These are phyloP conservation scores for Aspergillus nanangensis DNA, from an alignment of 495 filamentous ascomycete species.

Conservation along the genomic window DNA sequence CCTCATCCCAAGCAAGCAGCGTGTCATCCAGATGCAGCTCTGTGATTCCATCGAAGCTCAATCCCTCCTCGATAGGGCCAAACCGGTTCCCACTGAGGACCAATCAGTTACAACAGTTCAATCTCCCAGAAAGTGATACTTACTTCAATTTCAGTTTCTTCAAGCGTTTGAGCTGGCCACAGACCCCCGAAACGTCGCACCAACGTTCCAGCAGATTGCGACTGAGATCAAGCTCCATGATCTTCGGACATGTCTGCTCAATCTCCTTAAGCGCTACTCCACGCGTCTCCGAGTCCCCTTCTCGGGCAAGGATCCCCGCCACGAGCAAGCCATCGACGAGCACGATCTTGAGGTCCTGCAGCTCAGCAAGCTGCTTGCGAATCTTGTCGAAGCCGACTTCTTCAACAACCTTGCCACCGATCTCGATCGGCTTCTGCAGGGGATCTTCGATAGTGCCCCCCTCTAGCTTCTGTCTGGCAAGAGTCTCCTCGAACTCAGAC, in stretches of 20 bases:
- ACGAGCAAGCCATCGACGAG: slow-evolving; percentile 74
- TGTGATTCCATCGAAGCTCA: slow-evolving; percentile 52
- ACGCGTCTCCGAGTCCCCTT: slow-evolving; percentile 25
- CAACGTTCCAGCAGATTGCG: slow-evolving; percentile 73
- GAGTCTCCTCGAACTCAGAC: slow-evolving; percentile 39
- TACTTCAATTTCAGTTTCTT: slow-evolving; percentile 68
- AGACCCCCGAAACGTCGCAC: slow-evolving; percentile 63
- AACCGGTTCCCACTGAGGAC: slow-evolving; percentile 79
- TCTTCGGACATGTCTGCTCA: slow-evolving; percentile 47
- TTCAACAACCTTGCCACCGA: slow-evolving; percentile 85
- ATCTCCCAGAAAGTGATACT: slow-evolving; percentile 13
- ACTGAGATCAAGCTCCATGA: slow-evolving; percentile 81
- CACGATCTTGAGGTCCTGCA: slow-evolving; percentile 74
- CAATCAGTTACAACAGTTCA: not conserved
- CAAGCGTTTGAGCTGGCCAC: slow-evolving; percentile 57
- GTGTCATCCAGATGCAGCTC: slow-evolving; percentile 71
- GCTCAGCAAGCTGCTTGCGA: slow-evolving; percentile 66
- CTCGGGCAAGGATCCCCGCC: slow-evolving; percentile 32
- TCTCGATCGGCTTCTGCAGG: slow-evolving; percentile 50
- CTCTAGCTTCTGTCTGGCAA: slow-evolving; percentile 13
- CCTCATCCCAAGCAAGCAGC: slow-evolving; percentile 67
- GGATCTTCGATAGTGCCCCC: slow-evolving; percentile 21
- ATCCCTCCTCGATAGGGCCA: slow-evolving; percentile 34
- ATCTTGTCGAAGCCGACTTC: slow-evolving; percentile 97
- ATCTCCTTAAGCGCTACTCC: slow-evolving; percentile 23